These are phyloP conservation scores for Porogramme epimiltina DNA, from an alignment of 1,284 basidiomycete genomes.

Conservation along the genomic window DNA sequence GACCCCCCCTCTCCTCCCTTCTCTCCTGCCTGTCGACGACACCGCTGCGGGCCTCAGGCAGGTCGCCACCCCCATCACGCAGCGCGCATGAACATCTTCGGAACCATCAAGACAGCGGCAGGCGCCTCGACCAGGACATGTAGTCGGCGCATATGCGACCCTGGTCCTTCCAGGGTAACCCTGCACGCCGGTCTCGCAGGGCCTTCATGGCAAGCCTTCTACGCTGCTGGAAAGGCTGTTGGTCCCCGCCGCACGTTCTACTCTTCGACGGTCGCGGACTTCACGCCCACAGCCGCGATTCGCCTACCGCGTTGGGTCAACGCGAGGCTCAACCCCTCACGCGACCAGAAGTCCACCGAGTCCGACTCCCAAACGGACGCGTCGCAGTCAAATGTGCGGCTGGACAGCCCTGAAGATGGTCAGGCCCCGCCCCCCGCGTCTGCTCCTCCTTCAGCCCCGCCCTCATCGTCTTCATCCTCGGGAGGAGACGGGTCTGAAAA, in stretches of 20 bases:
- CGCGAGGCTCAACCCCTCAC: conserved; percentile 17
- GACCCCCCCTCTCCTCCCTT: background rate
- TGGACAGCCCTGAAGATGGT: conserved; percentile 29
- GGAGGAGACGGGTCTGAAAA: conserved; percentile 31
- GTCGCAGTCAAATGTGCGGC: conserved; percentile 18
- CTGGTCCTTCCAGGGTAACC: conserved; percentile 26
- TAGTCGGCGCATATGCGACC: conserved; percentile 26
- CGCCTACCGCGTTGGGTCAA: conserved; percentile 34
- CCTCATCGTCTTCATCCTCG: conserved; percentile 26
- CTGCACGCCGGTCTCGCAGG: conserved; percentile 6
- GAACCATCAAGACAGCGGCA: conserved; percentile 25
- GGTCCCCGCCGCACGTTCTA: conserved; percentile 28
- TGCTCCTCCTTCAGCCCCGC: conserved; percentile 28
- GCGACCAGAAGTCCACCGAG: conserved; percentile 14
- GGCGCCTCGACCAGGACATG: conserved; percentile 28
- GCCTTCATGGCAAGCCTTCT: conserved; percentile 13
- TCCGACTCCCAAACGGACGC: conserved; percentile 15
- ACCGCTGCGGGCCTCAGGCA: conserved; percentile 12
- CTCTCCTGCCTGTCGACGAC: conserved; percentile 1
- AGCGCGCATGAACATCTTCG: conserved; percentile 32
- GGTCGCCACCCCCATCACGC: background rate
- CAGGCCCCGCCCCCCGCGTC: conserved; percentile 32
- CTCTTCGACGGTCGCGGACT: conserved; percentile 33
- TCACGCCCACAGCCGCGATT: conserved; percentile 25
- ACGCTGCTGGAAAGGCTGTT: conserved; percentile 6